Conservation (phyloP, 1,284 basidiomycete species). For the Ustilago sp. region DNA sequence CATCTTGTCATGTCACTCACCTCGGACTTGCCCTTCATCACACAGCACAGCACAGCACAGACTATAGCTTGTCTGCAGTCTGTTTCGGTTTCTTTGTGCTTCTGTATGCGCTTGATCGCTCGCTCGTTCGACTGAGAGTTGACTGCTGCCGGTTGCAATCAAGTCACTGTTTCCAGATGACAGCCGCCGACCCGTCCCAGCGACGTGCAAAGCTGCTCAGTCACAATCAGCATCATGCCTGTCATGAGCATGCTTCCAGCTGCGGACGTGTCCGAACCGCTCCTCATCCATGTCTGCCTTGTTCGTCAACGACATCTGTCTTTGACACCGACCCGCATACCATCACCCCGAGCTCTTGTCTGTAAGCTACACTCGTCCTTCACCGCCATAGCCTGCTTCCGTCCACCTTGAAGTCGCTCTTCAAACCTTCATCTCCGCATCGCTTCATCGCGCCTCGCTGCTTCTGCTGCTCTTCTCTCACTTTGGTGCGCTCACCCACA, state of each 20-base stretch:
- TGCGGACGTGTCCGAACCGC: conserved; percentile 35
- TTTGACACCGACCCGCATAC: conserved; percentile 42
- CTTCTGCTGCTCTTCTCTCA: background rate
- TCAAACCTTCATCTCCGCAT: conserved; percentile 1
- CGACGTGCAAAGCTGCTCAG: conserved; percentile 10
- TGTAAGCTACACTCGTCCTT: background rate
- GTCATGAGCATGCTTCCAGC: conserved; percentile 11
- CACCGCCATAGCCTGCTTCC: background rate
- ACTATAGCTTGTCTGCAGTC: background rate
- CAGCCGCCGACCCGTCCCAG: conserved; percentile 4
- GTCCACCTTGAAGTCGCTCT: background rate
- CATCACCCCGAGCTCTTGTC: conserved; percentile 31
- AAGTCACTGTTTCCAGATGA: background rate
- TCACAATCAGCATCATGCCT: conserved; percentile 1
- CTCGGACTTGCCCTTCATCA: conserved; percentile 16
- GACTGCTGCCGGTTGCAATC: conserved; percentile 2
- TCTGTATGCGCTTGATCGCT: background rate
- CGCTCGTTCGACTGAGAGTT: conserved; percentile 5
- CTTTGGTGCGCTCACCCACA: background rate
- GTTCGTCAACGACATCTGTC: conserved; percentile 3
- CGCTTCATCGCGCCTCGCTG: background rate
- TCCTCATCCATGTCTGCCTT: conserved; percentile 5
- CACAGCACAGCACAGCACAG: background rate
- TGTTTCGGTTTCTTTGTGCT: conserved; percentile 1
- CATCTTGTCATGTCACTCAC: conserved; percentile 14